Base-by-base conservation (phyloP, 1,284 basidiomycete species). In the Stygiomarasmius scandens region DNA sequence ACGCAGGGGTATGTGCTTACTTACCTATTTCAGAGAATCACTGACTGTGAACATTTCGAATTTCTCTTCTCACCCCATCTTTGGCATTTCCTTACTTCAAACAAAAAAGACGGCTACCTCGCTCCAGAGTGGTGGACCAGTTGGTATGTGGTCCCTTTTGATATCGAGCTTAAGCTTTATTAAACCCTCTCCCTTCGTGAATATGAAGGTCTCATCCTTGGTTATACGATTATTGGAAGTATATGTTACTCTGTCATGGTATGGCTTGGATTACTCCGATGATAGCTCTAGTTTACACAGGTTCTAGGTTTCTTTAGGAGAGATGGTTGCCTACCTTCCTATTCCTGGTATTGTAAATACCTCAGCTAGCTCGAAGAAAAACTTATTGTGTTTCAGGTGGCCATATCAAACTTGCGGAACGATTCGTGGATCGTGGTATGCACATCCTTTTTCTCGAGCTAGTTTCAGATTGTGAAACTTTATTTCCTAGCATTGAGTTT, bases 401-500 rank as follows among this genome's bases (percentile, higher is more conserved):
- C 4, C 92, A 93, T 69, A 90, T 95, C 69, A 87, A 83, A 51
- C 77, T 94, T 41, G 89, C 92, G 1, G 54, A 54, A 52, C 61
- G 61, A 23, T 63, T 59, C 46, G 61, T 63, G 11, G 53, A 62
- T 46, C 55, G 44, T 10, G 60, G 60, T 59, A 49, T 14, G 36
- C 19, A 19, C 12, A 20, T n/a, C 6, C 38, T 24, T 24, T 8
- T 45, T 19, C 19, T 24, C 10, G 19, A 45, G 38, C 22, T 19
- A n/a, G 22, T 14, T 48, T 11, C 32, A 27, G 19, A 62, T 86
- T 90, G 44, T 93, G n/a, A n/a, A n/a, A n/a, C n/a, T 93, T 68
- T 87, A 93, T 24, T 86, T 92, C 66, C 86, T 88, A 4, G 88
- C 92, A 2, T 79, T 94, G 58, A 87, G 87, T 0, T 93, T 93